A percentile compares a stretch with the other conserved stretches of the same genome.
Evolutionary conservation across 768 basidiomycete genomes (phyloP).

Genomic region (Lanmaoa rubissima): DNA sequence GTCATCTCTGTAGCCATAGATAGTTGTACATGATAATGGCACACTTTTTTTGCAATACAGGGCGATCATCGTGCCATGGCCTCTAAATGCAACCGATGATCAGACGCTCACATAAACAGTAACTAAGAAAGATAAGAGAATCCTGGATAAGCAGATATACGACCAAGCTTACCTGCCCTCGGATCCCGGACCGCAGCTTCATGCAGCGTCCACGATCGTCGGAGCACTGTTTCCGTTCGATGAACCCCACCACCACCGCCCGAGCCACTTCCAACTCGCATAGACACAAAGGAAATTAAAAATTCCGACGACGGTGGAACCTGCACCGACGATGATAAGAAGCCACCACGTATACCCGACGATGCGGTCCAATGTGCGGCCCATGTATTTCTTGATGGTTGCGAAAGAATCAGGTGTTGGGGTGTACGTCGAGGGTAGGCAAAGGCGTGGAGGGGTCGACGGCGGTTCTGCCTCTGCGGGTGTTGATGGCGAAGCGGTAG

Average conservation of each 20-base stretch:
- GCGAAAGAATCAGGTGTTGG: slow-evolving; percentile 56
- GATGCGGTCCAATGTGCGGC: slow-evolving; percentile 66
- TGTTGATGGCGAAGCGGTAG: slow-evolving; percentile 17
- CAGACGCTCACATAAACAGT: neutral
- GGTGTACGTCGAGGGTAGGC: slow-evolving; percentile 48
- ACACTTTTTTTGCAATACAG: neutral
- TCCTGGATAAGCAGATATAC: neutral
- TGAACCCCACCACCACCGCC: slow-evolving; percentile 33
- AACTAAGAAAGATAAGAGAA: neutral
- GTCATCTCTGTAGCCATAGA: neutral
- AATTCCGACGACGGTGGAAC: slow-evolving; percentile 65
- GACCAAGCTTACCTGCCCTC: neutral
- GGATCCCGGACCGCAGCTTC: neutral
- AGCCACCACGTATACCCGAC: slow-evolving; percentile 82
- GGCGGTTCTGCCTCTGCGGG: slow-evolving; percentile 26
- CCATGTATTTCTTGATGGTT: slow-evolving; percentile 57
- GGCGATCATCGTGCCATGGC: neutral
- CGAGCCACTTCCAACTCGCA: slow-evolving; percentile 59
- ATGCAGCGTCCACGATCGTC: slow-evolving; percentile 14
- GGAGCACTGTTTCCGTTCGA: slow-evolving; percentile 7
- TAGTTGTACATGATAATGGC: neutral
- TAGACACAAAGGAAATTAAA: slow-evolving; percentile 72
- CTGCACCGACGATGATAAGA: slow-evolving; percentile 72
- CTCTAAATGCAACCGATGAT: neutral
- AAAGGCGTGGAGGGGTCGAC: slow-evolving; percentile 39